phyloP scores from a whole-genome alignment of 192 early-diverging fungal genomes.

The Linderina pennispora region DNA sequence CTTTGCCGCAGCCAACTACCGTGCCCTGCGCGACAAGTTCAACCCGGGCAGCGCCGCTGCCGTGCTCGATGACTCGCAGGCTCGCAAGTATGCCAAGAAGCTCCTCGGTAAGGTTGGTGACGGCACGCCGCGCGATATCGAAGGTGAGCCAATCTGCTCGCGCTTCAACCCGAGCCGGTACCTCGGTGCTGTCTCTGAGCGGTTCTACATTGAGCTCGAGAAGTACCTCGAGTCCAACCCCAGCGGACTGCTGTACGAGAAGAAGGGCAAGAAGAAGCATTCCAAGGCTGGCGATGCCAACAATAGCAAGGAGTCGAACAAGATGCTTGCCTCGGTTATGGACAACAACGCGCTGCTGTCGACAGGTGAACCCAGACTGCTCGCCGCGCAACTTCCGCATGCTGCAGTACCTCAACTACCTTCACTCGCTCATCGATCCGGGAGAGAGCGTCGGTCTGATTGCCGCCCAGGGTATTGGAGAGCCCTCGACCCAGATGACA shows the following conservation, averaged over 20 bases:
- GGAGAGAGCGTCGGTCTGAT: constrained; percentile 97
- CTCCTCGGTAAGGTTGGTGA: constrained; percentile 62
- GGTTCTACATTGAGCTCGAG: constrained; percentile 67
- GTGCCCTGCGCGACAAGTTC: constrained; percentile 73
- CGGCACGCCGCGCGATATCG: constrained; percentile 4
- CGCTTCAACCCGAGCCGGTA: constrained; percentile 73
- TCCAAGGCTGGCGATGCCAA: constrained; percentile 1
- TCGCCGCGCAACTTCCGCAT: constrained; percentile 74
- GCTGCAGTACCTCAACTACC: constrained; percentile 94
- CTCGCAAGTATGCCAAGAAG: constrained; percentile 70
- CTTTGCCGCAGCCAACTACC: constrained; percentile 90
- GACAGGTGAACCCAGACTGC: constrained; percentile 55
- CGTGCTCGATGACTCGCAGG: constrained; percentile 67
- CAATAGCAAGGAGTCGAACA: constrained; percentile 49
- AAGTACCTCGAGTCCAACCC: constrained; percentile 42
- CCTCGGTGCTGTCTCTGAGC: constrained; percentile 86
- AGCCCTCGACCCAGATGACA: constrained; percentile 99
- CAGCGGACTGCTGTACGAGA: constrained; percentile 23
- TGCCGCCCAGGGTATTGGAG: constrained; percentile 96
- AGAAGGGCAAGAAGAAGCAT: constrained; percentile 9
- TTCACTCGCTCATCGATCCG: constrained; percentile 89
- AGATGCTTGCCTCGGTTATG: constrained; percentile 66
- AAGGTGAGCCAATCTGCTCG: constrained; percentile 69
- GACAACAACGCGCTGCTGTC: constrained; percentile 46
- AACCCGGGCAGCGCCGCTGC: constrained; percentile 59